Base-by-base conservation (phyloP, 108 stramenopile species). In the Fragilaria radians region DNA sequence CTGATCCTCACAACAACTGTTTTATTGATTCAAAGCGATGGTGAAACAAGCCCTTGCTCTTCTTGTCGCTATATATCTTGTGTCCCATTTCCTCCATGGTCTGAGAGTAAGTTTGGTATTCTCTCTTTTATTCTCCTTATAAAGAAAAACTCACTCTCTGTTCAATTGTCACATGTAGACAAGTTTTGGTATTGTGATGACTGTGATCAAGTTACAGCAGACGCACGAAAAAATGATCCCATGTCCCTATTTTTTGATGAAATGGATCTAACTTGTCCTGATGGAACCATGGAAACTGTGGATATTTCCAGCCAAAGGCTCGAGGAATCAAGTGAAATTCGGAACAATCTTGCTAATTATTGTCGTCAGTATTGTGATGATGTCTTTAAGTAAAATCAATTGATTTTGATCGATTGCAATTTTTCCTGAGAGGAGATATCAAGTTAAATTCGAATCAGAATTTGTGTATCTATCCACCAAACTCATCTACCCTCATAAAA, bases 121-220 rank as follows among this genome's bases (percentile, higher is more conserved):
- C n/a, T n/a, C n/a, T n/a, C n/a, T n/a, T n/a, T n/a, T n/a, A n/a
- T n/a, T n/a, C n/a, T n/a, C n/a, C n/a, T n/a, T n/a, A n/a, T n/a
- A n/a, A n/a, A n/a, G n/a, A n/a, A n/a, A n/a, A n/a, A n/a, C n/a
- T n/a, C n/a, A n/a, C n/a, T n/a, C n/a, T n/a, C n/a, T n/a, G n/a
- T n/a, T n/a, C n/a, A n/a, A n/a, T n/a, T n/a, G n/a, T n/a, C n/a
- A n/a, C n/a, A n/a, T n/a, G n/a, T n/a, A n/a, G 68, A 86, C n/a
- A 84, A 83, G 70, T 94, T 89, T 89, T 94, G 93, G 93, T 77
- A 87, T 55, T 94, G 93, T 63, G 89, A 94, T 60, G 89, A 94
- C 61, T 94, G 93, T 48, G 70, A 65, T 53, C 33, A 42, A 32
- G 71, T 79, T 1, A 72, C 58, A 24, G 78, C 72, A 21, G 74